A percentile compares a stretch with the other conserved stretches of the same genome.
These are phyloP conservation scores for Xerocomellus chrysenteron DNA, from an alignment of 768 basidiomycete genomes.

Conservation along the genomic window DNA sequence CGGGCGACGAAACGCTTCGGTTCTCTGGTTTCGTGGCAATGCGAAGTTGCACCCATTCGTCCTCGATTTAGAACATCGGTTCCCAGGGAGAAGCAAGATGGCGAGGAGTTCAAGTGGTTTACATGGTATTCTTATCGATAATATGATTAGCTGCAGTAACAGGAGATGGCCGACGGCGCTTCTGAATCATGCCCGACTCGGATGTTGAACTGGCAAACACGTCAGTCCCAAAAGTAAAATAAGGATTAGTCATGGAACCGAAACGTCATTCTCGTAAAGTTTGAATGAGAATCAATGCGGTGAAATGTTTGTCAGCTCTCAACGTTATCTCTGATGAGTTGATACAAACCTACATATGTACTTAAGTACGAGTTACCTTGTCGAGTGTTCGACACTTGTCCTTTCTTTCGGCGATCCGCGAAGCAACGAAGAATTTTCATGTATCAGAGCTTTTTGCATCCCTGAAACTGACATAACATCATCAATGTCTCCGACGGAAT, in stretches of 20 bases:
- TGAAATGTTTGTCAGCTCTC: constrained; percentile 10
- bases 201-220: background rate
- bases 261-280: constrained; percentile 4
- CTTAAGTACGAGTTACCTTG: background rate
- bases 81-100: background rate
- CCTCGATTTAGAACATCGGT: background rate
- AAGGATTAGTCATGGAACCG: background rate
- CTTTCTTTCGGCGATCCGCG: background rate
- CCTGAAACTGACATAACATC: background rate
- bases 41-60: background rate
- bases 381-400: background rate
- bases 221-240: background rate
- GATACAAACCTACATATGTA: background rate
- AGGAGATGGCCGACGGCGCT: background rate
- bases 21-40: background rate
- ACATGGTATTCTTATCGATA: background rate
- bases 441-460: background rate
- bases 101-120: background rate
- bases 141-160: background rate
- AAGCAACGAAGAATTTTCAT: background rate
- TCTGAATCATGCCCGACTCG: background rate
- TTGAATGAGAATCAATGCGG: background rate
- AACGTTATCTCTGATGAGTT: constrained; percentile 15
- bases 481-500: background rate
- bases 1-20: background rate